Percentiles rank a stretch among this genome's conserved stretches.
These are phyloP conservation scores for Picochlorum sp. DNA, from an alignment of 139 green algal genomes.

Conservation along the genomic window DNA sequence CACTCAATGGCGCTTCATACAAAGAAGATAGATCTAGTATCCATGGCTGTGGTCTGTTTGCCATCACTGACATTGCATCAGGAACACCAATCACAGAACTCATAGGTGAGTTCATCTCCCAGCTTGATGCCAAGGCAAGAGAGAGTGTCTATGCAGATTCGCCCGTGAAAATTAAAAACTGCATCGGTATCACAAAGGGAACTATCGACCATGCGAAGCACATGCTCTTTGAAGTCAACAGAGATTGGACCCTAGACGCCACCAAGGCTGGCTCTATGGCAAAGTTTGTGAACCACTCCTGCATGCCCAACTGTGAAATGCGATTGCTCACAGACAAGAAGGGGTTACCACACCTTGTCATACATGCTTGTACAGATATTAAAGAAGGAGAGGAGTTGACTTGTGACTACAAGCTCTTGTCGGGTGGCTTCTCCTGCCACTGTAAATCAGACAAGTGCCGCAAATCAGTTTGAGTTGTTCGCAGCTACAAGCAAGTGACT, in stretches of 20 bases:
- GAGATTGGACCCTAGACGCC: slow-evolving; percentile 1
- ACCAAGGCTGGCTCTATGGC: slow-evolving; percentile 3
- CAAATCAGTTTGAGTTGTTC: too few relatives aligned
- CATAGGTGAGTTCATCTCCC: neutral
- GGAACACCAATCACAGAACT: slow-evolving; percentile 5
- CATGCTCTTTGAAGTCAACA: neutral
- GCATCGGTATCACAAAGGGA: neutral
- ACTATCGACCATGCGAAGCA: neutral
- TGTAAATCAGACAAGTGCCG: neutral
- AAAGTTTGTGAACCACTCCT: slow-evolving; percentile 7
- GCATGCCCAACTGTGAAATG: slow-evolving; percentile 2
- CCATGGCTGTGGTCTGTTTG: slow-evolving; percentile 11
- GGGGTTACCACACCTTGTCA: neutral
- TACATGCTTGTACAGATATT: slow-evolving; percentile 1
- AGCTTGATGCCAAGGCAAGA: neutral
- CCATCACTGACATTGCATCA: neutral
- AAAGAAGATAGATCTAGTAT: slow-evolving; percentile 4
- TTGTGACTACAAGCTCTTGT: slow-evolving; percentile 1
- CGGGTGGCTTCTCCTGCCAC: neutral
- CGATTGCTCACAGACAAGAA: neutral
- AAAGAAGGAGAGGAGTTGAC: slow-evolving; percentile 4
- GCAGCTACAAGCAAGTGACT: too few relatives aligned
- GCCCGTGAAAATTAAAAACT: neutral
- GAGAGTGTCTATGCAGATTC: neutral
- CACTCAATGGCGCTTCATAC: neutral